Evolutionary conservation across 2,329 filamentous ascomycete genomes (phyloP).

Genomic region (Sarocladiaceae sp.): DNA sequence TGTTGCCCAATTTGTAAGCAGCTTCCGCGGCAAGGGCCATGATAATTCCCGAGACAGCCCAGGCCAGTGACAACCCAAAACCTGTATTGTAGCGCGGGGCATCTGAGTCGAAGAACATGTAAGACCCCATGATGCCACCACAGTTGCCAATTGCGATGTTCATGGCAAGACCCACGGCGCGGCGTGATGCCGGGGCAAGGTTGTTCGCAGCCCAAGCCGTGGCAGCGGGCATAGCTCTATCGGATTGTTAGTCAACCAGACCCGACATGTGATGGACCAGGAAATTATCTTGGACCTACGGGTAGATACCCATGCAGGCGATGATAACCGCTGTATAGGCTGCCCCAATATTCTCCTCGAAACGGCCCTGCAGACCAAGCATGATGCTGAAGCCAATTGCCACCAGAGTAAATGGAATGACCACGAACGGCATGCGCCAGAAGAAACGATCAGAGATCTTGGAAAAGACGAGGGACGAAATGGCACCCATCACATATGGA

Average conservation of each 20-base stretch:
- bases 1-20: conserved; percentile 19
- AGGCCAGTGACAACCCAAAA: conserved; percentile 22
- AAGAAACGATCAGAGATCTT: conserved; percentile 60
- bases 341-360: conserved; percentile 36
- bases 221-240: conserved; percentile 46
- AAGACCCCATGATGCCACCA: conserved; percentile 14
- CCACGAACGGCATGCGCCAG: conserved; percentile 61
- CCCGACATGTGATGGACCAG: not conserved
- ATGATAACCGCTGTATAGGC: conserved; percentile 64
- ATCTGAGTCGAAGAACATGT: conserved; percentile 11
- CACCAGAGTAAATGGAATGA: conserved; percentile 50
- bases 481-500: conserved; percentile 53
- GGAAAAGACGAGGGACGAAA: conserved; percentile 57
- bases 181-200: conserved; percentile 36
- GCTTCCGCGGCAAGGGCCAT: conserved; percentile 19
- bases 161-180: conserved; percentile 23
- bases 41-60: conserved; percentile 18
- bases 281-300: conserved; percentile 27
- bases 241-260: not conserved
- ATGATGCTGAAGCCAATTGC: conserved; percentile 51
- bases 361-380: conserved; percentile 53
- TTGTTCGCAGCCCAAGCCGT: conserved; percentile 67
- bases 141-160: conserved; percentile 24
- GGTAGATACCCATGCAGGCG: conserved; percentile 64
- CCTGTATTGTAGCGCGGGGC: conserved; percentile 22